Evolutionary conservation across 257 asterid genomes (phyloP).

Genomic region (Datura wrightii): DNA sequence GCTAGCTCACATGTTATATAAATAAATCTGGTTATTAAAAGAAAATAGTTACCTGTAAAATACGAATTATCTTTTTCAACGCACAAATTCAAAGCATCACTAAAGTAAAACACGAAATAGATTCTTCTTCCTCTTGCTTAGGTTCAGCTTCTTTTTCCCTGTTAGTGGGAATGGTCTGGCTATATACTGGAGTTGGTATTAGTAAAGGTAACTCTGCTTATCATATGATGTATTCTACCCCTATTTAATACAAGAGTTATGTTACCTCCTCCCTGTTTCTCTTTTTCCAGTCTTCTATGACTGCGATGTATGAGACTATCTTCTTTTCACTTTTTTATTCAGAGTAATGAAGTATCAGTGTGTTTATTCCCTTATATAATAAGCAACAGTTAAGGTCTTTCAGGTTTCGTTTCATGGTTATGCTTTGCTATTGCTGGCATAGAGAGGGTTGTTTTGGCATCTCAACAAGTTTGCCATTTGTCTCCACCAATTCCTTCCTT

Average conservation of each 20-base stretch:
- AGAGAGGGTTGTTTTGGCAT: no score
- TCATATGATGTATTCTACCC: neutral
- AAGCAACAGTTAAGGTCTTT: no score
- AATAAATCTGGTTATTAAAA: neutral
- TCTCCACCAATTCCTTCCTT: neutral
- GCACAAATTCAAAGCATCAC: neutral
- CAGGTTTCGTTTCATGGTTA: no score
- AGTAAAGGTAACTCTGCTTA: constrained; percentile 1
- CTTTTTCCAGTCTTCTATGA: neutral
- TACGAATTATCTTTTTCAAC: neutral
- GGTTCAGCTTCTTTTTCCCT: neutral
- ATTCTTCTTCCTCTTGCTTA: constrained; percentile 2
- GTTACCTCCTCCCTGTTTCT: neutral
- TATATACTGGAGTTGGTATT: neutral
- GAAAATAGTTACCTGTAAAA: constrained; percentile 54
- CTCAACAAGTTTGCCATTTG: no score
- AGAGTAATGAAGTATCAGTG: neutral
- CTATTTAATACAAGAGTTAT: neutral
- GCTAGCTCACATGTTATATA: neutral
- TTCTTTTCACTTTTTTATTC: neutral
- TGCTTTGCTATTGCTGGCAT: no score
- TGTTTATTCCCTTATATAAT: neutral
- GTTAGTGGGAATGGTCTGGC: neutral
- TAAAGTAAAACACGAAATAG: neutral
- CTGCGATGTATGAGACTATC: neutral